A percentile compares a stretch with the other conserved stretches of the same genome.
These are phyloP conservation scores for Phytophthora foliorum DNA, from an alignment of 352 stramenopile genomes.

Conservation along the genomic window DNA sequence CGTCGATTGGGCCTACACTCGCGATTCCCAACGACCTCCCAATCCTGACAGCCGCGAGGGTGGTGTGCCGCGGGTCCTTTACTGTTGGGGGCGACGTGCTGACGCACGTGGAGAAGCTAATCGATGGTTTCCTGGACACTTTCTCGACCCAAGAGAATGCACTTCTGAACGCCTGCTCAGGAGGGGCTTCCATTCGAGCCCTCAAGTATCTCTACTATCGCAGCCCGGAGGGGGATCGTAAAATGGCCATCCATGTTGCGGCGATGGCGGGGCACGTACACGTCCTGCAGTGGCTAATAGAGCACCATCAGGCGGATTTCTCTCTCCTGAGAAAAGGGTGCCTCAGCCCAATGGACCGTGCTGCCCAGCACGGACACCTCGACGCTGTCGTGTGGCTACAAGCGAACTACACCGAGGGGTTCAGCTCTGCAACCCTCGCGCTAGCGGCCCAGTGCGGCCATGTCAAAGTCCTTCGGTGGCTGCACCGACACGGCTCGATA, in stretches of 20 bases:
- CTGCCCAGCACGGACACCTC: constrained; percentile 14
- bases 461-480: constrained; percentile 17
- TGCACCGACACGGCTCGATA: constrained; percentile 1
- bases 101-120: constrained; percentile 9
- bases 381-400: constrained; percentile 21
- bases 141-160: constrained; percentile 5
- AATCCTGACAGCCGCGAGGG: constrained; percentile 4
- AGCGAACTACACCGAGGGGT: constrained; percentile 6
- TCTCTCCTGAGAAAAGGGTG: constrained; percentile 4
- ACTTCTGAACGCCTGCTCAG: background rate
- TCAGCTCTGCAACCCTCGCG: constrained; percentile 11
- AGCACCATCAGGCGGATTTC: constrained; percentile 6
- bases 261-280: constrained; percentile 8
- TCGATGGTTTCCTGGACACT: constrained; percentile 10
- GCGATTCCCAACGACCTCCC: background rate
- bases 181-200: background rate
- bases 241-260: constrained; percentile 3
- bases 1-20: too few species aligned
- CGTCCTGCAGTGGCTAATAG: constrained; percentile 14
- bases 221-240: background rate
- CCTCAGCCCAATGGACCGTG: constrained; percentile 21
- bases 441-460: constrained; percentile 21
- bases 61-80: constrained; percentile 8
- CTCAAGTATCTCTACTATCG: constrained; percentile 16
- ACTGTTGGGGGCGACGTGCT: constrained; percentile 3